Evolutionary conservation across 345 rosid species (phyloP).

Genomic region (Linum trigynum): DNA sequence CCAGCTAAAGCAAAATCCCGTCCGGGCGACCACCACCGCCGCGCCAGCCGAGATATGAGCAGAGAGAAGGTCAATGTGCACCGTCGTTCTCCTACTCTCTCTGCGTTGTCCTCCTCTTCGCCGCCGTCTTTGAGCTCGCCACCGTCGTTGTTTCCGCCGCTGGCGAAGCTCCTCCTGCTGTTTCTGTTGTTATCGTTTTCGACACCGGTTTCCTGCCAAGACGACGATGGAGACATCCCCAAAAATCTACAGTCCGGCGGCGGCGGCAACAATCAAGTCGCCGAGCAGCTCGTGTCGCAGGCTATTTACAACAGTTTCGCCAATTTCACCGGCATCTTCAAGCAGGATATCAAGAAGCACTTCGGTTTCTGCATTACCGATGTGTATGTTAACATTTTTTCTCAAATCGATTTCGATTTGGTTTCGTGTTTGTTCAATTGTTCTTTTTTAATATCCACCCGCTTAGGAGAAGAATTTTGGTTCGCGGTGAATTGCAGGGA

Average conservation of each 20-base stretch:
- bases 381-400: constrained; percentile 40
- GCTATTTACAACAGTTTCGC: constrained; percentile 36
- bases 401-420: background rate
- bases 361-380: constrained; percentile 82
- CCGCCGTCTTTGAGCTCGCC: constrained; percentile 14
- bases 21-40: background rate
- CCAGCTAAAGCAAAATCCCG: background rate
- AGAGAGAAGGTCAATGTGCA: constrained; percentile 18
- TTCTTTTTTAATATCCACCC: background rate
- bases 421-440: background rate
- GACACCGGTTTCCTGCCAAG: constrained; percentile 18
- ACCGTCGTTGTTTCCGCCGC: constrained; percentile 8
- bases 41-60: constrained; percentile 26
- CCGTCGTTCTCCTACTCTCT: constrained; percentile 2
- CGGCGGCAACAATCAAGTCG: constrained; percentile 25
- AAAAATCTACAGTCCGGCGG: background rate
- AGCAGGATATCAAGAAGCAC: constrained; percentile 43
- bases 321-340: constrained; percentile 49
- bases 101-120: background rate
- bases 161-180: background rate
- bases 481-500: constrained; percentile 37
- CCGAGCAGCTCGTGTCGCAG: constrained; percentile 34
- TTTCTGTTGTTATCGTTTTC: background rate
- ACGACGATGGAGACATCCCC: background rate
- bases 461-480: background rate